phyloP scores from a whole-genome alignment of 169 alveolate species.

The Eimeria falciformis region DNA sequence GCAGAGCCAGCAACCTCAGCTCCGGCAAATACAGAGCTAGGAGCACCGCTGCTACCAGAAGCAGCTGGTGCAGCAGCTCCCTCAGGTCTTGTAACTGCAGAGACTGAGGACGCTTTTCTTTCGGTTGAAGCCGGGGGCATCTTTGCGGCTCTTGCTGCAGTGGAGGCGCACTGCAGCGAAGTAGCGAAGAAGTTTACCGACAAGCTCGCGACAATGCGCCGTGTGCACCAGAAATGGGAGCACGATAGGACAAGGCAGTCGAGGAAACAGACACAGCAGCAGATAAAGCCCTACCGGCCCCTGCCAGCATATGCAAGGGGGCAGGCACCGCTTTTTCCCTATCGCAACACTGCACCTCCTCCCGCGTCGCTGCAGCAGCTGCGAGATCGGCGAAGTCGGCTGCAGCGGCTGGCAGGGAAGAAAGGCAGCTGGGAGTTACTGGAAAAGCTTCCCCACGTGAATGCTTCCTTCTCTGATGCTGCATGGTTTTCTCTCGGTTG shows the following conservation, averaged over 20 bases:
- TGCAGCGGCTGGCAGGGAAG: not conserved
- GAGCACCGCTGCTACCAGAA: too few species aligned
- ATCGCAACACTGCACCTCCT: not conserved
- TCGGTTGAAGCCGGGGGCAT: constrained; percentile 6
- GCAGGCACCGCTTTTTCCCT: not conserved
- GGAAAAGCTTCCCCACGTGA: not conserved
- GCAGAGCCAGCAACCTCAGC: not conserved
- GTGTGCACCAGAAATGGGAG: not conserved
- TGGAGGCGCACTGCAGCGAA: constrained; percentile 21
- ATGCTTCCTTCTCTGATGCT: constrained; percentile 30
- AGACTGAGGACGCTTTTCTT: not conserved
- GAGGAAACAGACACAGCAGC: not conserved
- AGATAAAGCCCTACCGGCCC: not conserved
- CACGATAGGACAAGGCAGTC: too few species aligned
- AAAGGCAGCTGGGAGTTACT: not conserved
- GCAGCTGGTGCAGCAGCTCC: not conserved
- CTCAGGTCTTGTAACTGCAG: not conserved
- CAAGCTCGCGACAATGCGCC: not conserved
- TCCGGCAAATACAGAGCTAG: not conserved
- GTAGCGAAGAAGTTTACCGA: not conserved
- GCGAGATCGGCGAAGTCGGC: not conserved
- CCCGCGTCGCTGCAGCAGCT: constrained; percentile 34
- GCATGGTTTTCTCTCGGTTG: constrained; percentile 15
- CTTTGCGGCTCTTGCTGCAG: constrained; percentile 12
- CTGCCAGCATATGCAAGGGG: not conserved